Evolutionary conservation across 2,329 filamentous ascomycete species (phyloP), one percentile per base, ranked within the genome.

Genomic region (Aspergillus sp.): DNA sequence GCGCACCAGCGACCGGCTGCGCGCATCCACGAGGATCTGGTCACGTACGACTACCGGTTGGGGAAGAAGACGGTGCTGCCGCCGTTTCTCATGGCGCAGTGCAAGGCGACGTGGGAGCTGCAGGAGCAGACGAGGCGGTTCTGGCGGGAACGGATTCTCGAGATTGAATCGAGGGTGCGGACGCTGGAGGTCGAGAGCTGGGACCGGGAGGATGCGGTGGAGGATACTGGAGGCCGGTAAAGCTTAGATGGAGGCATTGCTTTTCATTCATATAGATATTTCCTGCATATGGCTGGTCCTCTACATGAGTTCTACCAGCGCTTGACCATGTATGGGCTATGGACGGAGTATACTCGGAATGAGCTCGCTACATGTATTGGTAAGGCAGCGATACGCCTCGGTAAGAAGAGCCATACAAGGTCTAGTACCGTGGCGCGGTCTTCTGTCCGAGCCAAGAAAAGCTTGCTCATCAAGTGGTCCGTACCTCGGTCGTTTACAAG

Each of bases 11-110:
- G 91, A 17, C 77, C 84, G 13, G 88, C 89, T 8, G 90, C 91
- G 3, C 77, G 86, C 41, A 88, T 87, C 51, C 77, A 83, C 24
- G 92, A 96, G 71, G 88, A 93, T 59, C 83, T 90, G 52, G 87
- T 89, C 9, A 77, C 90, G 1, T 95, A 94, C 71, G 87, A 95
- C 72, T 90, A 90, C 68, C 73, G 68, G 26, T 67, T 71, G 22
- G 81, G 73, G 9, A 77, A 74, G 65, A 89, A 87, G 71, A 77
- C 62, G 0, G 64, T 74, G 2, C 68, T 90, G 43, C 78, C 78
- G 45, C 72, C 76, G 0, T 90, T 86, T 60, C 83, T 89, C 75
- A 65, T 83, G 42, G 74, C 81, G 7, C 79, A 82, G 44, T 84
- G 90, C 61, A 71, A 73, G 49, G 70, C 79, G 45, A 83, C 81